Evolutionary conservation across 768 basidiomycete species (phyloP).

Genomic region (Lanmaoa rubissima): DNA sequence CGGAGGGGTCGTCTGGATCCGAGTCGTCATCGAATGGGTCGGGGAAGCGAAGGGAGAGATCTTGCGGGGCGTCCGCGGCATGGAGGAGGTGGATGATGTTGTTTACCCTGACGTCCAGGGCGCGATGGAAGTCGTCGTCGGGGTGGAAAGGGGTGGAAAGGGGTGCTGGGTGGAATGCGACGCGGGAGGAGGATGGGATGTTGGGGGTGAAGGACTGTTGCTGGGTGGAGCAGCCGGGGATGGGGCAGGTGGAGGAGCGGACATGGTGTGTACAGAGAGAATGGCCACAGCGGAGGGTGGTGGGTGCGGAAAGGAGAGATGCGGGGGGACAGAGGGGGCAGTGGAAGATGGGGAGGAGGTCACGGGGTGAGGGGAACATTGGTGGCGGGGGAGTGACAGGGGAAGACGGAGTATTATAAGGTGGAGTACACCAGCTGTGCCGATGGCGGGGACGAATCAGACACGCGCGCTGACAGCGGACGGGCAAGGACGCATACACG

Average conservation of each 20-base stretch:
- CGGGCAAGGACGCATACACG: conserved; percentile 4
- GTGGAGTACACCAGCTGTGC: neutral
- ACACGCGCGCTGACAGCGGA: conserved; percentile 15
- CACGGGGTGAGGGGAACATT: conserved; percentile 25
- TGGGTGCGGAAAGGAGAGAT: conserved; percentile 41
- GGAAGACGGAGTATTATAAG: conserved; percentile 3
- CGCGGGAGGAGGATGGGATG: conserved; percentile 42
- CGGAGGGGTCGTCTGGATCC: conserved; percentile 30
- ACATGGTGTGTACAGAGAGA: conserved; percentile 68
- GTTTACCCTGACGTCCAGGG: conserved; percentile 55
- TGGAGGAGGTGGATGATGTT: conserved; percentile 50
- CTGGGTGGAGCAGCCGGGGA: conserved; percentile 34
- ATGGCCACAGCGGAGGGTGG: conserved; percentile 79
- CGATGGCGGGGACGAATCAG: conserved; percentile 25
- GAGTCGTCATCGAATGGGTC: conserved; percentile 33
- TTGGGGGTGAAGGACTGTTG: conserved; percentile 27
- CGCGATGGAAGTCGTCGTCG: neutral
- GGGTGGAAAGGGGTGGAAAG: conserved; percentile 14
- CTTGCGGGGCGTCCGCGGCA: conserved; percentile 11
- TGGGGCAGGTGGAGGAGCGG: conserved; percentile 31
- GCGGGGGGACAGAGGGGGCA: conserved; percentile 54
- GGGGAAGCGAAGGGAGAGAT: conserved; percentile 10
- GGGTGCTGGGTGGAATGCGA: conserved; percentile 37
- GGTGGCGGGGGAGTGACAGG: neutral
- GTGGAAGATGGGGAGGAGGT: conserved; percentile 40